These are phyloP conservation scores for Dillenia turbinata DNA, from an alignment of 164 flowering plant species.

Conservation along the genomic window DNA sequence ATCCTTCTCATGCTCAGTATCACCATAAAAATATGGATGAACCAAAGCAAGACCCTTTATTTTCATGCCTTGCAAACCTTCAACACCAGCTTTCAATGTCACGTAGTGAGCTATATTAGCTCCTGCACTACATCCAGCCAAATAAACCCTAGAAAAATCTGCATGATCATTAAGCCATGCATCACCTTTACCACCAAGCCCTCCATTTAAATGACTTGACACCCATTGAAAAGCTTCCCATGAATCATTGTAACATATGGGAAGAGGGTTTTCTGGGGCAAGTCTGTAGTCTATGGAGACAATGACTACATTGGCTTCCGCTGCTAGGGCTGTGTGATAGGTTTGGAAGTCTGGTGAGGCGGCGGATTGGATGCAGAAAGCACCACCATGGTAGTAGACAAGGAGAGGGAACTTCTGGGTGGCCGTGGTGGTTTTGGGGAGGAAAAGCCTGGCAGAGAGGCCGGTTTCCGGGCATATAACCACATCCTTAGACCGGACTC, in stretches of 20 bases:
- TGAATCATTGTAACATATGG: slow-evolving; percentile 36
- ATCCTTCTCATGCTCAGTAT: slow-evolving; percentile 11
- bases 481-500: slow-evolving; percentile 13
- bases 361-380: slow-evolving; percentile 11
- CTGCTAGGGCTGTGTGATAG: slow-evolving; percentile 14
- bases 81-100: neutral
- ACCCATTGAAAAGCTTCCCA: slow-evolving; percentile 40
- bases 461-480: slow-evolving; percentile 8
- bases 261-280: slow-evolving; percentile 42
- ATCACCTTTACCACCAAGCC: neutral
- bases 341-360: slow-evolving; percentile 7
- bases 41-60: neutral
- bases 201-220: slow-evolving; percentile 18
- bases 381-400: slow-evolving; percentile 24
- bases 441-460: slow-evolving; percentile 13
- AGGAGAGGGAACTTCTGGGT: slow-evolving; percentile 11
- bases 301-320: slow-evolving; percentile 23
- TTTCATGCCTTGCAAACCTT: neutral
- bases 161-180: slow-evolving; percentile 1
- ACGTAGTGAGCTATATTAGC: slow-evolving; percentile 7
- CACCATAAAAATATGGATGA: slow-evolving; percentile 1
- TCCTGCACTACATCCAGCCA: slow-evolving; percentile 9
- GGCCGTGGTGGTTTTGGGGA: slow-evolving; percentile 4
- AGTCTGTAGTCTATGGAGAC: slow-evolving; percentile 38
- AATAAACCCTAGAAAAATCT: neutral